Conservation (phyloP, 164 flowering plant genomes). For the Annona squamosa region DNA sequence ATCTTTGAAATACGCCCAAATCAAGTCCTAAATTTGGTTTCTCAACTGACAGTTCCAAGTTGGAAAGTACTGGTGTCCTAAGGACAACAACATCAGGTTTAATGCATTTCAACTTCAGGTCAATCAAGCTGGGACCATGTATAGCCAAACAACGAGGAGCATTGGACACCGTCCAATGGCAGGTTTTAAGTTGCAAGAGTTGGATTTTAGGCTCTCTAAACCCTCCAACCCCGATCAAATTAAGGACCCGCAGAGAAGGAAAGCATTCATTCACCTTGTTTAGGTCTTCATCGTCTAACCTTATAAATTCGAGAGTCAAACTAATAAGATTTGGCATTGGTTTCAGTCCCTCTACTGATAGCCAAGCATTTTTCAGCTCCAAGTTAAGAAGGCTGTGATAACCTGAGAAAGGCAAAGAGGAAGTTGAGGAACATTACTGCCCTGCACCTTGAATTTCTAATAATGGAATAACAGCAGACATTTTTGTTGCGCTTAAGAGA, state of each 20-base stretch:
- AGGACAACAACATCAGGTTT: constrained; percentile 28
- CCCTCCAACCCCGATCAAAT: constrained; percentile 41
- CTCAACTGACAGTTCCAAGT: constrained; percentile 29
- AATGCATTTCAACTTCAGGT: constrained; percentile 30
- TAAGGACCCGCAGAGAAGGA: constrained; percentile 32
- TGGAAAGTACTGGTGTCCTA: constrained; percentile 33
- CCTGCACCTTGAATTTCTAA: not conserved
- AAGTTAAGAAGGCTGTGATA: constrained; percentile 20
- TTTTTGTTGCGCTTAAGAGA: not conserved
- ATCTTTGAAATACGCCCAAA: constrained; percentile 16
- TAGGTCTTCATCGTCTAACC: constrained; percentile 48
- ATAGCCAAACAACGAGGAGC: constrained; percentile 35
- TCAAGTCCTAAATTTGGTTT: constrained; percentile 15
- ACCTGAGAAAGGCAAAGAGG: constrained; percentile 23
- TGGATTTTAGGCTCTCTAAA: constrained; percentile 36
- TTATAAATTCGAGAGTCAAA: constrained; percentile 38
- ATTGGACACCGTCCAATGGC: constrained; percentile 36
- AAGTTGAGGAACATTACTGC: not conserved
- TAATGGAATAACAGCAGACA: not conserved
- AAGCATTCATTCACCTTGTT: constrained; percentile 33
- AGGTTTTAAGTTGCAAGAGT: constrained; percentile 35
- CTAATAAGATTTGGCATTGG: constrained; percentile 33
- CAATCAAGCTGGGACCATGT: constrained; percentile 29
- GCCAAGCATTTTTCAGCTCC: constrained; percentile 46
- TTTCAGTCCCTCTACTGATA: constrained; percentile 42